These are phyloP conservation scores for Melastoma malabathricum DNA, from an alignment of 345 rosid genomes.

Conservation along the genomic window DNA sequence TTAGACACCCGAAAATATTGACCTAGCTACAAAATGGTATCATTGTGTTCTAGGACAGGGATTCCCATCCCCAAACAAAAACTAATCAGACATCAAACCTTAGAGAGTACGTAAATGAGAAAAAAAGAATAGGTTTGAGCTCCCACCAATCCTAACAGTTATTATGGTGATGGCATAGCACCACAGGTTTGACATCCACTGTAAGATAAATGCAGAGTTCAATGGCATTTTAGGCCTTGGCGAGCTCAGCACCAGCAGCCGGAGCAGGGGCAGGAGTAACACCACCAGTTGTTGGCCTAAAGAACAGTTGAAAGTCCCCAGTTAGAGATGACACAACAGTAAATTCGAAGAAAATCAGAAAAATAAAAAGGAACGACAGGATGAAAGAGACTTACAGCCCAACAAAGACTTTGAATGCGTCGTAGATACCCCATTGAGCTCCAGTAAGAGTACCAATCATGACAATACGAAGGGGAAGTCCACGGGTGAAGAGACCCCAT, in stretches of 20 bases:
- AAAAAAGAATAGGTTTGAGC: slow-evolving; percentile 8
- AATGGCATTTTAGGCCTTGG: slow-evolving; percentile 23
- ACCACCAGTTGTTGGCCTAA: slow-evolving; percentile 98
- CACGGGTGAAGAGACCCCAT: slow-evolving; percentile 77
- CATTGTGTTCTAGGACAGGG: slow-evolving; percentile 15
- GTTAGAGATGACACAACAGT: too few species aligned
- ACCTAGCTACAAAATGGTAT: slow-evolving; percentile 22
- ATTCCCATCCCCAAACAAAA: slow-evolving; percentile 19
- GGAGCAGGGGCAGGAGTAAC: slow-evolving; percentile 46
- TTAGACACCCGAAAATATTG: neutral
- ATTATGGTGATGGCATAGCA: slow-evolving; percentile 1
- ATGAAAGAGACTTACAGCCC: slow-evolving; percentile 61
- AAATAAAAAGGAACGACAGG: neutral
- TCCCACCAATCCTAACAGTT: slow-evolving; percentile 8
- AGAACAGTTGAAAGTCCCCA: slow-evolving; percentile 7
- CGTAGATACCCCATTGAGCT: slow-evolving; percentile 90
- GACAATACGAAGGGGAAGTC: slow-evolving; percentile 86
- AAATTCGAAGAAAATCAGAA: neutral
- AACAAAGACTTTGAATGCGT: slow-evolving; percentile 76
- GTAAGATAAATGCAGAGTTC: slow-evolving; percentile 1
- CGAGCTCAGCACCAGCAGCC: slow-evolving; percentile 22
- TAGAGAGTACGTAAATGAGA: slow-evolving; percentile 9
- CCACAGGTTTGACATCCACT: neutral
- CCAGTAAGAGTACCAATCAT: slow-evolving; percentile 97
- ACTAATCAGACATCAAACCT: slow-evolving; percentile 7